Base-by-base conservation (phyloP, 2,329 filamentous ascomycete genomes). In the Fusarium fujikuroi region DNA sequence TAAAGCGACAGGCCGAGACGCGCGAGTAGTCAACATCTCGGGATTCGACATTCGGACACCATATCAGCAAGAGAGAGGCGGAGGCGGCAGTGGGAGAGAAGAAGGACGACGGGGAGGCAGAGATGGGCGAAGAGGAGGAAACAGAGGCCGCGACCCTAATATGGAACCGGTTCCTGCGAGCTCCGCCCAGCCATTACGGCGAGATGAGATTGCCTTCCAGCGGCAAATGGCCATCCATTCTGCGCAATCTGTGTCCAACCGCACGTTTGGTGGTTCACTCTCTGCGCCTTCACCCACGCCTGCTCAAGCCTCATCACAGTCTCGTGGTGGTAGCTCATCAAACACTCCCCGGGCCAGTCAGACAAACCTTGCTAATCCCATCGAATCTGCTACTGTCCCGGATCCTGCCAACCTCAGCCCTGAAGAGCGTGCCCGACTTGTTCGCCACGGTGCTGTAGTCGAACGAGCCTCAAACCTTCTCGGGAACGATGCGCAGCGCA, bases 161-260 rank as follows among this genome's bases (percentile, higher is more conserved):
- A 88, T 93, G 2, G 95, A 98, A 74, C 87, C 93, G 25, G 83
- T 95, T 30, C 93, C 94, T 8, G 85, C 89, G 10, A 93, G 92
- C 37, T 94, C 93, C 61, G 92, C 93, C 3, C 94, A 96, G 74
- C 92, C 94, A 3, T 81, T 98, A 79, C 89, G 93, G 54, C 87
- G 96, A 79, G 96, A 97, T 72, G 94, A 98, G 81, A 84, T 97
- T 60, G 95, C 96, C 5, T 97, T 94, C 80, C 95, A 98, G 79
- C 88, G 96, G 57, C 94, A 97, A 78, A 91, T 97, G 87, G 95
- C 95, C 44, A 94, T 98, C 56, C 95, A 97, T 76, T 95, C 92
- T 56, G 92, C 94, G 2, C 94, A 97, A 78, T 94, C 94, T 0
- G 88, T 94, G 1, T 90, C 93, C 0, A 92, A 89, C 49, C 90